A percentile compares a stretch with the other conserved stretches of the same genome.
Conservation (phyloP, 805 yeast genomes). For the Lachancea fermentati region DNA sequence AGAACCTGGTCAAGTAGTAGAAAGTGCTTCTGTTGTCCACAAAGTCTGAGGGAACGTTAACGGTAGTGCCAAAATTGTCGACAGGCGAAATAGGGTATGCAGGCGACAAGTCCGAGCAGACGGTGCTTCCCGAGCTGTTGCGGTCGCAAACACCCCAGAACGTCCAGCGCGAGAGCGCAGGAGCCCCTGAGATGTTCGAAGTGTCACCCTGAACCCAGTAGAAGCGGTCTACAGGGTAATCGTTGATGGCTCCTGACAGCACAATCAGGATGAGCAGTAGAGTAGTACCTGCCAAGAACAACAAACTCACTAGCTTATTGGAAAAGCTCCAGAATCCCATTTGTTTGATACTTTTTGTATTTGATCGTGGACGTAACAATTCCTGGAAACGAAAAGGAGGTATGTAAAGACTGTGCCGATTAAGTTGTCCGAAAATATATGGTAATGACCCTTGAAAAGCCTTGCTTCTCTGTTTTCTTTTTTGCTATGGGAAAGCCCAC, state of each 20-base stretch:
- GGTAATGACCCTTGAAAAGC: background rate
- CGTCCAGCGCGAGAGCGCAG: conserved; percentile 62
- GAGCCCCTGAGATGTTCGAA: conserved; percentile 44
- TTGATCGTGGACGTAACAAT: background rate
- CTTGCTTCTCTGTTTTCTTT: conserved; percentile 5
- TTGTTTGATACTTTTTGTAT: background rate
- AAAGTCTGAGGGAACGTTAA: conserved; percentile 49
- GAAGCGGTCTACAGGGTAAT: conserved; percentile 56
- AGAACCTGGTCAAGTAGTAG: conserved; percentile 60
- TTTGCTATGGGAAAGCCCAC: conserved; percentile 1
- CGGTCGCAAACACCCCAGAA: conserved; percentile 68
- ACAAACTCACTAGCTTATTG: conserved; percentile 18
- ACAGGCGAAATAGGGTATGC: conserved; percentile 70
- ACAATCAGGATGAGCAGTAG: conserved; percentile 51
- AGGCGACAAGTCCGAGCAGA: conserved; percentile 45
- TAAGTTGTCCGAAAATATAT: conserved; percentile 1
- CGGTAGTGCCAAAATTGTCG: conserved; percentile 59
- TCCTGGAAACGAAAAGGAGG: background rate
- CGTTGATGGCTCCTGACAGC: conserved; percentile 56
- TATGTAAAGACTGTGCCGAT: background rate
- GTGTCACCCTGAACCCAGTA: conserved; percentile 74
- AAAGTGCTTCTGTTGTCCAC: conserved; percentile 48
- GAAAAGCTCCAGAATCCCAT: conserved; percentile 4
- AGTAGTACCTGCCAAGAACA: conserved; percentile 38
- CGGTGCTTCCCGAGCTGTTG: conserved; percentile 23